Evolutionary conservation across 1,139 yeast genomes (phyloP), one percentile per base, ranked within the genome.

Genomic region (Hemisphaericaspora subhashii): DNA sequence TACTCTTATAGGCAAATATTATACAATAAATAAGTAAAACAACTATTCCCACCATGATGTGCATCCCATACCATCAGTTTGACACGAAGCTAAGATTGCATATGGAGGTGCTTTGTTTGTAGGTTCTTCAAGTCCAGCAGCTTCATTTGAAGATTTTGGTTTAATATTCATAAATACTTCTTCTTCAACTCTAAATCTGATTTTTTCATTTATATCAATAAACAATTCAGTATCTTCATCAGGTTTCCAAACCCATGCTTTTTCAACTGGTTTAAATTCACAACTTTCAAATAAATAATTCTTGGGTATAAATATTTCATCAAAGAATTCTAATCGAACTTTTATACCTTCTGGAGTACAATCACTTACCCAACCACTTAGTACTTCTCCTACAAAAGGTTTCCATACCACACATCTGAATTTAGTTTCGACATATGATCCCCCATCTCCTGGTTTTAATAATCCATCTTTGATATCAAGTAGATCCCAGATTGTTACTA

Each of bases 401-500:
- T 92, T 84, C 74, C 95, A 92, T 2, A 92, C 84, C 14, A 90
- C 70, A 36, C 86, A 71, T 38, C 97, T 66, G 55, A 89, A 87
- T 40, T 69, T 74, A 13, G 85, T 86, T 46, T 83, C 86, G 32
- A 89, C 82, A 52, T 74, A 90, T 2, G 92, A 76, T 1, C 92
- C 89, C 5, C 98, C 98, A 60, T 92, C 98, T n/a, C 98, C 98
- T 2, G 96, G 96, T 52, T 83, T 84, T 47, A 92, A 72, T 45
- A 87, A 71, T 2, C 98, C 98, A 53, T 92, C 98, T 40, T 86
- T 86, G 31, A 86, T 81, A 22, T 77, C 77, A 42, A 83, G 66
- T 4, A 94, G 60, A 57, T 94, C 98, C 81, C 92, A 92, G 20
- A 90, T 73, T 4, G 94, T 75, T 20, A 94, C 68, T 35, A 88